A percentile compares a stretch with the other conserved stretches of the same genome.
Conservation (phyloP, 345 rosid species). For the Hibiscus tridactylites region DNA sequence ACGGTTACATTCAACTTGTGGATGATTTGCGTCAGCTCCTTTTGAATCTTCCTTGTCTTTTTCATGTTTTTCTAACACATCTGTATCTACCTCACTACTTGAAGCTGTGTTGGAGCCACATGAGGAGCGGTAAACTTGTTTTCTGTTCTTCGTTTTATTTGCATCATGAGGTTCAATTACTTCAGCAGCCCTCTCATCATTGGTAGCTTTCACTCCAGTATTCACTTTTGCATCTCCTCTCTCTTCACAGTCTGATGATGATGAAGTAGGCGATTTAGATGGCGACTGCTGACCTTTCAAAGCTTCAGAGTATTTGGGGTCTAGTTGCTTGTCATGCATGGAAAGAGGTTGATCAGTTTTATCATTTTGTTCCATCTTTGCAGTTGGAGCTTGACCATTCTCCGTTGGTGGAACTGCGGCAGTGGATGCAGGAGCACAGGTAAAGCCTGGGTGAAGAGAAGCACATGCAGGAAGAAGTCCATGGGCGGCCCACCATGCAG, state of each 20-base stretch:
- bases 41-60: slow-evolving; percentile 37
- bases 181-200: slow-evolving; percentile 29
- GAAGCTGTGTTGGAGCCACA: slow-evolving; percentile 89
- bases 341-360: slow-evolving; percentile 25
- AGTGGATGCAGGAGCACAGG: slow-evolving; percentile 42
- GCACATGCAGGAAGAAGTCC: slow-evolving; percentile 76
- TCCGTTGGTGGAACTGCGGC: slow-evolving; percentile 35
- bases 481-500: slow-evolving; percentile 98
- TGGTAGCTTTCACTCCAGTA: slow-evolving; percentile 28
- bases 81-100: slow-evolving; percentile 77
- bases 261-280: slow-evolving; percentile 37
- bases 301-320: slow-evolving; percentile 40
- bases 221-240: slow-evolving; percentile 36
- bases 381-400: slow-evolving; percentile 25
- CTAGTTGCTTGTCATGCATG: slow-evolving; percentile 31
- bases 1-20: slow-evolving; percentile 40
- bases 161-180: slow-evolving; percentile 46
- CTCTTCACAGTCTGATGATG: slow-evolving; percentile 51
- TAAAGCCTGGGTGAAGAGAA: slow-evolving; percentile 49
- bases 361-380: slow-evolving; percentile 28
- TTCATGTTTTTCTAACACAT: slow-evolving; percentile 53
- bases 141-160: slow-evolving; percentile 45
- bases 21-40: slow-evolving; percentile 45
- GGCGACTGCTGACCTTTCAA: slow-evolving; percentile 46
- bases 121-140: slow-evolving; percentile 76